Conservation (phyloP, 352 stramenopile species). For the Phytophthora brassicae region DNA sequence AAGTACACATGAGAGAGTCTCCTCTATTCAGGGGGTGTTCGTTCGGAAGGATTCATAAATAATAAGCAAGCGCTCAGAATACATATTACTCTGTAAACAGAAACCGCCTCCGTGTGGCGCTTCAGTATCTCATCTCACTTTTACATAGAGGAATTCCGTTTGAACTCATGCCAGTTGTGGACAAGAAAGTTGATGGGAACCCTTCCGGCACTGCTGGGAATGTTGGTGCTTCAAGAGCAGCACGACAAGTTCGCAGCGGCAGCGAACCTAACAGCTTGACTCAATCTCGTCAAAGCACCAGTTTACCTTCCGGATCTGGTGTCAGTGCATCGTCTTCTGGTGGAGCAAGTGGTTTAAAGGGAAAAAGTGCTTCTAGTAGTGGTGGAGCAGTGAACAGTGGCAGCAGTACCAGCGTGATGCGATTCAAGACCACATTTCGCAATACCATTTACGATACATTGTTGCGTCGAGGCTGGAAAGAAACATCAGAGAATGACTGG, state of each 20-base stretch:
- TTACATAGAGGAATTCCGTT: background rate
- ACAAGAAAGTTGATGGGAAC: conserved; percentile 32
- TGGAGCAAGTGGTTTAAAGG: conserved; percentile 16
- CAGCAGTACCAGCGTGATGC: conserved; percentile 17
- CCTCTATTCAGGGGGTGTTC: background rate
- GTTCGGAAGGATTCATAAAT: background rate
- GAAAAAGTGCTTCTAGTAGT: conserved; percentile 16
- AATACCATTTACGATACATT: conserved; percentile 94
- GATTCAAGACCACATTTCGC: conserved; percentile 90
- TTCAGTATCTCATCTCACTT: background rate
- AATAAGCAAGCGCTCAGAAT: conserved; percentile 14
- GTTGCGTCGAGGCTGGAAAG: conserved; percentile 87
- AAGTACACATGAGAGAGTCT: conserved; percentile 86
- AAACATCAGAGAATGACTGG: conserved; percentile 88
- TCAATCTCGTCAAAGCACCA: conserved; percentile 16
- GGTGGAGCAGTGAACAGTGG: conserved; percentile 1
- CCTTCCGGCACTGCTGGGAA: conserved; percentile 30
- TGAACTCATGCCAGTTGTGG: conserved; percentile 12
- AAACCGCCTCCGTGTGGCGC: conserved; percentile 13
- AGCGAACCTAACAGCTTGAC: conserved; percentile 27
- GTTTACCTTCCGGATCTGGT: conserved; percentile 10
- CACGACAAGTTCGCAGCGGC: conserved; percentile 44
- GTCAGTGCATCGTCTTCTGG: background rate
- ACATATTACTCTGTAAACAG: conserved; percentile 19
- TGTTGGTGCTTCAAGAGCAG: conserved; percentile 11